Evolutionary conservation across 768 basidiomycete species (phyloP).

Genomic region (Kondoa malvinella): DNA sequence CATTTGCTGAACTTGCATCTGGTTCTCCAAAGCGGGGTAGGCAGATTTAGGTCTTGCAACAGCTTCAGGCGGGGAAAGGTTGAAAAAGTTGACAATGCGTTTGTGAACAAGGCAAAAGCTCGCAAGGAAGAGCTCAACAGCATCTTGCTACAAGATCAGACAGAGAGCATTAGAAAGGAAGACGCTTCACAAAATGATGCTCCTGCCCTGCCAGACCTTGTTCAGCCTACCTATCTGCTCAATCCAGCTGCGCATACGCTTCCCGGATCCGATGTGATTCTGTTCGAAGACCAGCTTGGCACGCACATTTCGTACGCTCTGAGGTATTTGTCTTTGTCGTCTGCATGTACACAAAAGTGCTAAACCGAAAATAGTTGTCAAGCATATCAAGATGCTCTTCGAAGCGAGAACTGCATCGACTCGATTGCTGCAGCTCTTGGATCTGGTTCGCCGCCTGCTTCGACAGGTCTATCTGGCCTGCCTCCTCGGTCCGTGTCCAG

Average conservation of each 20-base stretch:
- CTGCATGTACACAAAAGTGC: too few relatives aligned
- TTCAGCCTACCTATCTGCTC: not conserved
- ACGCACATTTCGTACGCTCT: not conserved
- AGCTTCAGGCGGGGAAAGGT: not conserved
- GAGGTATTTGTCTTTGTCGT: too few relatives aligned
- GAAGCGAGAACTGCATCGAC: too few relatives aligned
- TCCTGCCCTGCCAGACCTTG: not conserved
- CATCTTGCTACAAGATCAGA: not conserved
- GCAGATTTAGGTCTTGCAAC: not conserved
- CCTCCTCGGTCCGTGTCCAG: not conserved
- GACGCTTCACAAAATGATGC: not conserved
- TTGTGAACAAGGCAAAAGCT: too few relatives aligned
- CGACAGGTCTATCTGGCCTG: not conserved
- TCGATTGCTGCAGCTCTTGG: not conserved
- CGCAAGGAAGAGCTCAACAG: not conserved
- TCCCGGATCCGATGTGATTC: not conserved
- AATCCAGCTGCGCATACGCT: not conserved
- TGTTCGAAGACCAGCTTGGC: not conserved
- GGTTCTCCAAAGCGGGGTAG: not conserved
- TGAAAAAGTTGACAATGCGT: too few relatives aligned
- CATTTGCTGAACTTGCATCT: not conserved
- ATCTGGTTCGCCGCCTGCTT: not conserved
- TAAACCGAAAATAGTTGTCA: too few relatives aligned
- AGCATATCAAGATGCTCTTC: too few relatives aligned
- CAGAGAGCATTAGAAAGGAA: not conserved